Evolutionary conservation across 2,329 filamentous ascomycete species (phyloP).

Genomic region (Beauveria sp.): DNA sequence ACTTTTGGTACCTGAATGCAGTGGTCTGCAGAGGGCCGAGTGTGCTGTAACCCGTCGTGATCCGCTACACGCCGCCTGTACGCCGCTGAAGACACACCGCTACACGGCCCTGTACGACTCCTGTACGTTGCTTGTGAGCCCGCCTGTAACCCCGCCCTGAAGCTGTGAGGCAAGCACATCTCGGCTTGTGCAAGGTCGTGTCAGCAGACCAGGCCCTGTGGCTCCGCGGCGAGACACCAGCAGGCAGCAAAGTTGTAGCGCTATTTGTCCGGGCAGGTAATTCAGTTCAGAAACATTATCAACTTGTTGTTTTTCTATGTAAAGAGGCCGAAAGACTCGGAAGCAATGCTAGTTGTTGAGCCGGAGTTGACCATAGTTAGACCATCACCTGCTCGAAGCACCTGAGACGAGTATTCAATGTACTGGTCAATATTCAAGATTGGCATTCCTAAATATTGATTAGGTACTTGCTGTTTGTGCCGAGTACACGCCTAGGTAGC

Average conservation of each 20-base stretch:
- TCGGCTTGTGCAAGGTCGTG: background rate
- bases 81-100: background rate
- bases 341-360: background rate
- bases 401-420: background rate
- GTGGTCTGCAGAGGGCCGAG: background rate
- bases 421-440: too few species aligned
- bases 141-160: background rate
- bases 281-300: background rate
- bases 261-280: background rate
- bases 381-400: background rate
- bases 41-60: background rate
- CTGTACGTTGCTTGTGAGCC: background rate
- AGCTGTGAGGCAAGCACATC: too few species aligned
- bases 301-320: background rate
- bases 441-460: background rate
- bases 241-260: background rate
- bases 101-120: background rate
- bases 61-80: background rate
- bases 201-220: conserved; percentile 5
- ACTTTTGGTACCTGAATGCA: background rate
- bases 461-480: background rate
- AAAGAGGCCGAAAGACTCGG: background rate
- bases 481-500: background rate
- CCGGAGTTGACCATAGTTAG: background rate
- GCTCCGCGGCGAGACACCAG: background rate